Evolutionary conservation across 2,329 filamentous ascomycete species (phyloP).

Genomic region (Penicillium hordei): DNA sequence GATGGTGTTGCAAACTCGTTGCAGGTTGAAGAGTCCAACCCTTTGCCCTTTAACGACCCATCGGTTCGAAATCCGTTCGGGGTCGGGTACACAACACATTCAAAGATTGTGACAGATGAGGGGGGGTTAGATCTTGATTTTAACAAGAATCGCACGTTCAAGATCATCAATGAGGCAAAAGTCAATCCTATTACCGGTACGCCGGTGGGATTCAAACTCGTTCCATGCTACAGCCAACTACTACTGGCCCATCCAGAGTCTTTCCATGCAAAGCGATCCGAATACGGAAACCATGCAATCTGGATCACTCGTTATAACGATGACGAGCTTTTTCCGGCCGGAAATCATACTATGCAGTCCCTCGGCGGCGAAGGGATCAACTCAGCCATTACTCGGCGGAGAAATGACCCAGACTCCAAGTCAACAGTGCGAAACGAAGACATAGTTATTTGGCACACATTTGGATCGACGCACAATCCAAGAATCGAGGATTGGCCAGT

Average conservation of each 20-base stretch:
- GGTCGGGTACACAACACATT: slow-evolving; percentile 49
- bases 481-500: slow-evolving; percentile 44
- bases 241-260: slow-evolving; percentile 53
- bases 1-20: slow-evolving; percentile 49
- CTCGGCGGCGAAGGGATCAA: slow-evolving; percentile 26
- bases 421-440: slow-evolving; percentile 33
- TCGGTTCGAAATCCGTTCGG: slow-evolving; percentile 50
- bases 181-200: slow-evolving; percentile 54
- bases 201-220: slow-evolving; percentile 56
- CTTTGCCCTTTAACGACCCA: slow-evolving; percentile 53
- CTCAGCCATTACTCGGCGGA: slow-evolving; percentile 24
- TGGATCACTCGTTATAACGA: slow-evolving; percentile 55
- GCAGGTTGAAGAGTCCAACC: slow-evolving; percentile 55
- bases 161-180: slow-evolving; percentile 54
- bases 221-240: slow-evolving; percentile 55
- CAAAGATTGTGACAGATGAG: slow-evolving; percentile 45
- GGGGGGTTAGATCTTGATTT: slow-evolving; percentile 46
- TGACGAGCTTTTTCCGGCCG: slow-evolving; percentile 50
- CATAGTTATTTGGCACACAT: slow-evolving; percentile 41
- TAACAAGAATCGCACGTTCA: slow-evolving; percentile 51
- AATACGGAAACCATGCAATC: slow-evolving; percentile 52
- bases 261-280: slow-evolving; percentile 51
- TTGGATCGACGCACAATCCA: slow-evolving; percentile 45
- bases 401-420: slow-evolving; percentile 8
- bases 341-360: slow-evolving; percentile 53